These are phyloP conservation scores for Ustilago curta DNA, from an alignment of 1,284 basidiomycete species.

Conservation along the genomic window DNA sequence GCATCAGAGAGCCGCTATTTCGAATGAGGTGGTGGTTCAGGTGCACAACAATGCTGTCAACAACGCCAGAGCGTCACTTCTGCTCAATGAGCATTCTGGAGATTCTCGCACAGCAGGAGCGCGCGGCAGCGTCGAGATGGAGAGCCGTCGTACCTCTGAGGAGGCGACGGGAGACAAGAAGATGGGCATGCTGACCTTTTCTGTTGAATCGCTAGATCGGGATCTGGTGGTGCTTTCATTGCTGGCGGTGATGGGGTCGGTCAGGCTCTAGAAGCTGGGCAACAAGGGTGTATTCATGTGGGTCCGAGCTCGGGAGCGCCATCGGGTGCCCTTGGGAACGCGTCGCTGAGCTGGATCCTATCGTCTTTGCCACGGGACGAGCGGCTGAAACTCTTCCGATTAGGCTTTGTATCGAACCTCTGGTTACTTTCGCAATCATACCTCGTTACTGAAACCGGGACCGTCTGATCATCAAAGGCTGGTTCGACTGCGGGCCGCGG, in stretches of 20 bases:
- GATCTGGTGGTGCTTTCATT: constrained; percentile 36
- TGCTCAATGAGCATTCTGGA: constrained; percentile 19
- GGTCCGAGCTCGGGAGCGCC: constrained; percentile 1
- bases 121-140: neutral
- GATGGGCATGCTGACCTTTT: constrained; percentile 31
- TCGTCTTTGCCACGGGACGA: neutral
- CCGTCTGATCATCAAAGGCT: too few species aligned
- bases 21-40: constrained; percentile 40
- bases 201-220: constrained; percentile 14
- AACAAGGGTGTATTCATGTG: neutral
- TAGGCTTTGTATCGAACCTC: too few species aligned
- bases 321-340: neutral
- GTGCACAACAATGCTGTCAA: constrained; percentile 47
- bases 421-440: too few species aligned
- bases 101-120: neutral
- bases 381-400: neutral
- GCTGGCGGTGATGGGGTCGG: constrained; percentile 40
- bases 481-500: neutral
- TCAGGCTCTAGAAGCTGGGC: constrained; percentile 1
- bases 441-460: too few species aligned
- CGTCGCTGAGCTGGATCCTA: neutral
- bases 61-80: constrained; percentile 32
- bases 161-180: constrained; percentile 9
- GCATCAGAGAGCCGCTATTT: constrained; percentile 37
- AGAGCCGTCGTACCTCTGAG: neutral